Evolutionary conservation across 805 yeast species (phyloP), one percentile per base, ranked within the genome.

Genomic region (Metschnikowia orientalis): DNA sequence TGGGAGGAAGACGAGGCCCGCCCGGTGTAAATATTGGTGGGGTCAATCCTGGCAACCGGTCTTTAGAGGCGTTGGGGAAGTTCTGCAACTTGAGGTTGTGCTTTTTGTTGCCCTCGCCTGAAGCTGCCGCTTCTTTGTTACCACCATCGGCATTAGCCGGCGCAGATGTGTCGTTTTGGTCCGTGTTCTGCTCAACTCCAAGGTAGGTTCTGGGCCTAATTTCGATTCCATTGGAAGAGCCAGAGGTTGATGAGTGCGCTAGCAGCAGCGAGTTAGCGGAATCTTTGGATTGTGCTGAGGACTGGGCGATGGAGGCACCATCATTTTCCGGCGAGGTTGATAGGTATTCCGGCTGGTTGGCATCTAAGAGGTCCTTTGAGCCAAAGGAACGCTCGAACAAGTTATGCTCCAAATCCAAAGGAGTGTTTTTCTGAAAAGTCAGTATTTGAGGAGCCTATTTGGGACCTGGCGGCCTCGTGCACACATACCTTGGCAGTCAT

Each of bases 381-480:
- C 92, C 96, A 63, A 90, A 90, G 31, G 95, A 84, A 57, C 82
- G 84, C 58, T 90, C 98, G 54, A 90, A 90, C 4, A 97, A 97
- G 51, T 90, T 90, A 7, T 92, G 95, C 57, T 92, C 98, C 38
- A 88, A 65, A 40, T 81, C 90, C 49, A 86, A 75, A 24, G 85
- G 59, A 11, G 67, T 54, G 48, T 59, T 53, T 59, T 51, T 57
- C 61, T 59, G 41, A 5, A 33, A 10, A 12, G 23, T 19, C 16
- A 24, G 31, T 34, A 16, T 10, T 8, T 5, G 12, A 14, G 5
- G 20, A 28, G 16, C 16, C 6, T 19, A 10, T 11, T 28, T 18
- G 18, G 10, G n/a, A n/a, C n/a, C n/a, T n/a, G 12, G 12, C n/a
- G 12, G 25, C 10, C n/a, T n/a, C 22, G 23, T 14, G 25, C n/a